Evolutionary conservation across 208 protist genomes (phyloP), one percentile per base, ranked within the genome.

Genomic region (Crithidia sp.): DNA sequence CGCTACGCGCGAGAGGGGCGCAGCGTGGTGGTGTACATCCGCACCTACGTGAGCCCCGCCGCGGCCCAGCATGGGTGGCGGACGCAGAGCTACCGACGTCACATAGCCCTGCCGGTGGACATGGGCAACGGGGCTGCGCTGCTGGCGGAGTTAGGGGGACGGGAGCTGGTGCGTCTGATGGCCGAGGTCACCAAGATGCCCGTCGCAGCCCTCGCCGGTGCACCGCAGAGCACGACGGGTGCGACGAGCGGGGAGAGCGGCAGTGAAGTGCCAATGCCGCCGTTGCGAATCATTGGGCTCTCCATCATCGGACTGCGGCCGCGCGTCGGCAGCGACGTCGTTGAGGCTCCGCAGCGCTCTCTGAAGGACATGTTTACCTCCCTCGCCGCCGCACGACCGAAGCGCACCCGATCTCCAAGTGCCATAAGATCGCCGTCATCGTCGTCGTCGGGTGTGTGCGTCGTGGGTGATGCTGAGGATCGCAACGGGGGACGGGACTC

Each of bases 21-120:
- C 4, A 85, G 61, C 44, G 49, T 96, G 12, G 83, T 82, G 67
- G 69, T 95, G 9, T 82, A 81, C 68, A 56, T 91, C 17, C 83
- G 84, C 28, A 82, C 74, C 0, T 74, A 79, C 67, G 74, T 70
- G 14, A 39, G 19, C 13, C 45, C 50, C 4, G 74, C 73, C 3
- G 52, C 73, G 10, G 67, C n/a, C 53, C 74, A 60, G 6, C 28
- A 10, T 52, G 84, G 53, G 17, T 79, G 36, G 58, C 82, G 19
- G 60, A 84, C 43, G 76, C 83, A 36, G 71, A 83, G 47, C 10
- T 84, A 47, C 68, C 84, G 57, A 3, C 40, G n/a, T 50, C 74
- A 79, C 55, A 63, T 16, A 28, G 52, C 67, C 9, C 54, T 79
- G 44, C 67, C 66, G 17, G 9, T 13, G n/a, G 41, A 28, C 7